Evolutionary conservation across 2,329 filamentous ascomycete genomes (phyloP), one percentile per base, ranked within the genome.

Genomic region (Rutstroemia sp.): DNA sequence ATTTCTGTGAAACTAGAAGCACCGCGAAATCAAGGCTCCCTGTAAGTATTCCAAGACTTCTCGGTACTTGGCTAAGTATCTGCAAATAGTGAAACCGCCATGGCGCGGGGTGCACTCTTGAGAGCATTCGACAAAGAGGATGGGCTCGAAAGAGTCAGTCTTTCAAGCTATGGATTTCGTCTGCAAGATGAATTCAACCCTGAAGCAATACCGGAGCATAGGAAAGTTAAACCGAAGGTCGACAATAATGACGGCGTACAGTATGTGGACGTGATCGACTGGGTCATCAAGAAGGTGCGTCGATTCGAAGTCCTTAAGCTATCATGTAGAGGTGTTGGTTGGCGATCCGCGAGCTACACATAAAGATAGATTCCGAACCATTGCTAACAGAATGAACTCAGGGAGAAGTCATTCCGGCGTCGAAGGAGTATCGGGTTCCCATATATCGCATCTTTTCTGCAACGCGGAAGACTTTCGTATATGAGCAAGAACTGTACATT

Each of bases 161-260:
- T 48, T 8, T 54, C 19, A 17, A 54, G 45, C 14, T 54, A 54
- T 45, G 45, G 51, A 17, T 54, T 54, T 10, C 30, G 23, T 12
- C 27, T 49, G 14, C 21, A 54, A 12, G 34, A 49, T 19, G 34
- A 16, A 30, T 39, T 21, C 23, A 48, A 54, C 10, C 51, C 14
- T 16, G 10, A 25, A 36, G 40, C 17, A 17, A 36, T 47, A 10
- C 51, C 40, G 9, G 39, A 14, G 19, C 25, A 47, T 36, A 47
- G 17, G 4, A 36, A 25, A 14, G 27, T 25, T 6, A 51, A 46
- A 5, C 45, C 45, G 7, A 30, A n/a, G 17, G 10, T 9, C 16
- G 36, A 54, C 39, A 42, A 16, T 5, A 39, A 25, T 16, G 30
- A 54, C 14, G 51, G 44, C n/a, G 19, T 47, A 9, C 3, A 12